phyloP scores from a whole-genome alignment of 768 basidiomycete species.

The Calocybe cyanea region DNA sequence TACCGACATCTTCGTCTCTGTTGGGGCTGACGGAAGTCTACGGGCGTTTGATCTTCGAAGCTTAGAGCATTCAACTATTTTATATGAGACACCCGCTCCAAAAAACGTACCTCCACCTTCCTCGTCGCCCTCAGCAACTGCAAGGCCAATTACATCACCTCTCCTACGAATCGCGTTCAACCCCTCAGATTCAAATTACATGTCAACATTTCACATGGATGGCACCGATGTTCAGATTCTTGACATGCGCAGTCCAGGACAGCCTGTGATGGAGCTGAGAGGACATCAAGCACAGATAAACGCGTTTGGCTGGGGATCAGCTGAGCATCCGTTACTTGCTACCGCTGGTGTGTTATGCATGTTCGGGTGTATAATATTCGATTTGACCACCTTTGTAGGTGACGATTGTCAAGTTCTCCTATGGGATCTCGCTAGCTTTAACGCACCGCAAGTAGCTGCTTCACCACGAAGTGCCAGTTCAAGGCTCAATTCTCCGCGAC shows the following conservation, averaged over 20 bases:
- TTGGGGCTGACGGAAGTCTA: slow-evolving; percentile 94
- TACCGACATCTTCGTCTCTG: slow-evolving; percentile 96
- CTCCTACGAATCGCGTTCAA: slow-evolving; percentile 88
- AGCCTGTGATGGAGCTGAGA: slow-evolving; percentile 88
- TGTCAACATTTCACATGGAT: slow-evolving; percentile 97
- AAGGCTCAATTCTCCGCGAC: slow-evolving; percentile 74
- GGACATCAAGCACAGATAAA: slow-evolving; percentile 83
- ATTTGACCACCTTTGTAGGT: slow-evolving; percentile 40
- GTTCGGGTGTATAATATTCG: no score
- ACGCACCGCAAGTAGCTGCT: slow-evolving; percentile 53
- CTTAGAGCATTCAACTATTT: slow-evolving; percentile 96
- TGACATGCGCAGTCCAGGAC: slow-evolving; percentile 95
- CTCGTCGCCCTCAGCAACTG: slow-evolving; percentile 52
- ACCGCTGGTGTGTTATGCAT: slow-evolving; percentile 64
- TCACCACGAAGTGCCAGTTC: slow-evolving; percentile 72
- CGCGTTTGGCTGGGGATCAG: slow-evolving; percentile 87
- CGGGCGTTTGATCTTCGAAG: slow-evolving; percentile 96
- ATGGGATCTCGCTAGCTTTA: slow-evolving; percentile 70
- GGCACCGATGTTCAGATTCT: slow-evolving; percentile 86
- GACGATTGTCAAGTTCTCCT: slow-evolving; percentile 94
- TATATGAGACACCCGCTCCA: slow-evolving; percentile 89
- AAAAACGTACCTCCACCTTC: slow-evolving; percentile 63
- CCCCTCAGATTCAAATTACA: slow-evolving; percentile 88
- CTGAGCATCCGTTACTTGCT: slow-evolving; percentile 78
- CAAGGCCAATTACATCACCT: slow-evolving; percentile 74